These are phyloP conservation scores for Mucor circinelloides DNA, from an alignment of 371 early-diverging fungal species.

Conservation along the genomic window DNA sequence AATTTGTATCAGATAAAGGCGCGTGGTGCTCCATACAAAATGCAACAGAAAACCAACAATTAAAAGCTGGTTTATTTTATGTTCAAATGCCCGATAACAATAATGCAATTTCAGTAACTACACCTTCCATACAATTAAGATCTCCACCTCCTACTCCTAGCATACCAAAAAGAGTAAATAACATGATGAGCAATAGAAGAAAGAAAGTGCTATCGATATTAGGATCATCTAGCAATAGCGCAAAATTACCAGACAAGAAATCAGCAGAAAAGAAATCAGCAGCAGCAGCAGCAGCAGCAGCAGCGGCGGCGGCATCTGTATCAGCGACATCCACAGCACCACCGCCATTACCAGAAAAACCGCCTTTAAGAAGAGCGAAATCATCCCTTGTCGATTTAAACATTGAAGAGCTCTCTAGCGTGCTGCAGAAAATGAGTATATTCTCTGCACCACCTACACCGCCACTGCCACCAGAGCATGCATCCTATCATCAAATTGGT, in stretches of 20 bases:
- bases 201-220: constrained; percentile 15
- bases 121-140: constrained; percentile 23
- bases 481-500: constrained; percentile 48
- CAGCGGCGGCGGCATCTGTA: not conserved
- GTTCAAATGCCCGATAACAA: constrained; percentile 45
- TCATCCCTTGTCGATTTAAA: constrained; percentile 25
- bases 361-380: constrained; percentile 13
- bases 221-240: not conserved
- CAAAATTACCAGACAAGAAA: not conserved
- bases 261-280: not conserved
- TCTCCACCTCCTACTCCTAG: constrained; percentile 30
- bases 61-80: constrained; percentile 46
- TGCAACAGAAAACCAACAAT: constrained; percentile 24
- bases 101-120: constrained; percentile 1
- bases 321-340: not conserved
- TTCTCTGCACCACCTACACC: constrained; percentile 2
- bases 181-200: constrained; percentile 5
- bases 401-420: constrained; percentile 22
- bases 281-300: not conserved
- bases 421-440: constrained; percentile 11
- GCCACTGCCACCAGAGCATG: constrained; percentile 8
- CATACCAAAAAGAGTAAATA: constrained; percentile 11
- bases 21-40: constrained; percentile 31
- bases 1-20: constrained; percentile 48
- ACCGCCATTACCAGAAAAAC: not conserved